Conservation (phyloP, 352 stramenopile species). For the Pythium phragmitis region DNA sequence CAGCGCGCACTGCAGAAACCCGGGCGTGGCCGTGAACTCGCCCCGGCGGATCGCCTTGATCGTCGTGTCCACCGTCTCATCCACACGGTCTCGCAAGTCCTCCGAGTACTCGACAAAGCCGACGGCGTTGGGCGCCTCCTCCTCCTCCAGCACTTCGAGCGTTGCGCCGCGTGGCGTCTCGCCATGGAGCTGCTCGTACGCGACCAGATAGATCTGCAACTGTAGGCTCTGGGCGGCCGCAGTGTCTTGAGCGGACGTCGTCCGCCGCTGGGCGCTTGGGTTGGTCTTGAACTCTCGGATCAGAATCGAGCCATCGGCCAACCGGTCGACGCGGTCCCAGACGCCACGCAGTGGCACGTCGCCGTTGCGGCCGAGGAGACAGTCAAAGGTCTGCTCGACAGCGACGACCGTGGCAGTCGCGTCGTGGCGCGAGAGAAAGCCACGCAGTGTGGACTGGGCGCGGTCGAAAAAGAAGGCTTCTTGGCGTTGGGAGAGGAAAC, state of each 20-base stretch:
- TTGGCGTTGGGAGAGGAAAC: slow-evolving; percentile 19
- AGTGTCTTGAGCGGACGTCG: slow-evolving; percentile 37
- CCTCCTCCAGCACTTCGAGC: slow-evolving; percentile 55
- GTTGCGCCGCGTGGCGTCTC: slow-evolving; percentile 49
- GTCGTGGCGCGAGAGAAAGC: slow-evolving; percentile 40
- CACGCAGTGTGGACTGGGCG: slow-evolving; percentile 40
- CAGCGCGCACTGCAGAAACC: slow-evolving; percentile 65
- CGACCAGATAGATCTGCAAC: slow-evolving; percentile 83
- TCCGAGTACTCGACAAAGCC: slow-evolving; percentile 47
- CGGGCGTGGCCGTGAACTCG: slow-evolving; percentile 53
- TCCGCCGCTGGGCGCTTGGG: slow-evolving; percentile 42
- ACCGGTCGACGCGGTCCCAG: slow-evolving; percentile 73
- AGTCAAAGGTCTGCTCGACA: slow-evolving; percentile 67
- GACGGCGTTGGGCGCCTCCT: slow-evolving; percentile 11
- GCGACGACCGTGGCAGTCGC: slow-evolving; percentile 35
- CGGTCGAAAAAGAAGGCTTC: slow-evolving; percentile 34
- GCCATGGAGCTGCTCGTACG: slow-evolving; percentile 59
- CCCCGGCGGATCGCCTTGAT: slow-evolving; percentile 46
- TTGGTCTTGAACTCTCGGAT: slow-evolving; percentile 89
- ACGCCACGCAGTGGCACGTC: slow-evolving; percentile 63
- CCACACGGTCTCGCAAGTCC: slow-evolving; percentile 33
- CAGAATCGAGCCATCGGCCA: slow-evolving; percentile 29
- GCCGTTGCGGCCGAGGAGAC: slow-evolving; percentile 39
- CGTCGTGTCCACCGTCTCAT: slow-evolving; percentile 23
- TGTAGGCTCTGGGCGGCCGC: slow-evolving; percentile 70